Evolutionary conservation across 2,329 filamentous ascomycete species (phyloP).

Genomic region (Neofusicoccum ribis): DNA sequence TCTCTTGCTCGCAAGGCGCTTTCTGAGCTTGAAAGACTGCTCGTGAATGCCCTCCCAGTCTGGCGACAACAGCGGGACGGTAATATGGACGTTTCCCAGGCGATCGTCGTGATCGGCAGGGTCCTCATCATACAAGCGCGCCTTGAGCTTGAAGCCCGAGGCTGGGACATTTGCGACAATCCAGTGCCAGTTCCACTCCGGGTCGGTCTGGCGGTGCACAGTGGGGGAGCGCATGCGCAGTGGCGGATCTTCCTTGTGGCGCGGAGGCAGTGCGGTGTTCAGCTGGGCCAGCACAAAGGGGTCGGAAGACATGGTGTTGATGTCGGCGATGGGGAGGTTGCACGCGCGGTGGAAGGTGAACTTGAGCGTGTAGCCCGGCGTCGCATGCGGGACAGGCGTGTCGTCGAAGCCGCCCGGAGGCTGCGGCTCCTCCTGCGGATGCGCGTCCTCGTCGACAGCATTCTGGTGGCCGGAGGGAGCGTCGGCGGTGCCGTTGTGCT

Average conservation of each 20-base stretch:
- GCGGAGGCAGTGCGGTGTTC: slow-evolving; percentile 65
- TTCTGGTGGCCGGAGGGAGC: slow-evolving; percentile 1
- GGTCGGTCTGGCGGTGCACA: slow-evolving; percentile 68
- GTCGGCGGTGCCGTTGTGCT: not conserved
- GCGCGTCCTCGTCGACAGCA: not conserved
- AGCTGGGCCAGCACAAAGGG: slow-evolving; percentile 81
- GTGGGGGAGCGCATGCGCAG: slow-evolving; percentile 76
- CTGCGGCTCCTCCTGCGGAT: slow-evolving; percentile 45
- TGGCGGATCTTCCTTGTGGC: slow-evolving; percentile 84
- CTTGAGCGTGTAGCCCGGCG: slow-evolving; percentile 78
- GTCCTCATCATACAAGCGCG: slow-evolving; percentile 88
- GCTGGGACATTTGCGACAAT: slow-evolving; percentile 82
- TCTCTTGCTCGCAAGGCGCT: slow-evolving; percentile 81
- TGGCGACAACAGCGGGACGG: slow-evolving; percentile 60
- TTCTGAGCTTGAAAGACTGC: slow-evolving; percentile 71
- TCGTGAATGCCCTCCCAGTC: slow-evolving; percentile 69
- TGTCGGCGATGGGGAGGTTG: slow-evolving; percentile 81
- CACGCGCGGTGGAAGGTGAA: slow-evolving; percentile 80
- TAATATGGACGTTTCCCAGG: slow-evolving; percentile 79
- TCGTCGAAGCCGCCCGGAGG: slow-evolving; percentile 78
- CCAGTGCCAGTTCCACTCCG: slow-evolving; percentile 84
- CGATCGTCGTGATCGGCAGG: slow-evolving; percentile 81
- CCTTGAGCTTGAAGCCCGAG: slow-evolving; percentile 80
- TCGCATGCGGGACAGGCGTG: slow-evolving; percentile 73
- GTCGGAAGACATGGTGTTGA: slow-evolving; percentile 76